Base-by-base conservation (phyloP, 2,329 filamentous ascomycete species). In the Neofusicoccum kwambonambiense region DNA sequence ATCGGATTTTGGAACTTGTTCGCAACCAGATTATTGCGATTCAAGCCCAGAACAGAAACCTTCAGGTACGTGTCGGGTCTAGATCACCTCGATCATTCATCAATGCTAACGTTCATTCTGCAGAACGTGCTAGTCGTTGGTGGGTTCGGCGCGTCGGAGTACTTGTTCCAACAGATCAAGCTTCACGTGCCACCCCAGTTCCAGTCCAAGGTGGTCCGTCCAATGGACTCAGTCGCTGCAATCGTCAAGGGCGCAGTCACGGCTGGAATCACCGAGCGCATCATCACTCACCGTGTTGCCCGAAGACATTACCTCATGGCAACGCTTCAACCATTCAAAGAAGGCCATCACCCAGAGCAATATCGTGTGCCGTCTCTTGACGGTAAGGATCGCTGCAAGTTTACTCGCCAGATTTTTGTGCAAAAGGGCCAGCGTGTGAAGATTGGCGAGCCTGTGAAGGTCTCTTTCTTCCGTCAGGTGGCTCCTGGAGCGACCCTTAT, bases 141-240 rank as follows among this genome's bases (percentile, higher is more conserved):
- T 84, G 95, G 95, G 71, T 99, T 99, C 76, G 95, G 95, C 81
- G 95, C 94, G 35, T 98, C 94, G 7, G 95, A 99, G 80, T 98
- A 98, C 77, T 89, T 99, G 66, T 99, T 98, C 87, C 94, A 98
- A 80, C 95, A 99, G 80, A 98, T 99, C 83, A 97, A 97, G 80
- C 89, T 98, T 51, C 95, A 98, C 76, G 95, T 99, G 1, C 95
- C 95, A 42, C 95, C 95, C 9, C 95, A 98, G 77, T 99, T 97
- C 84, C 94, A 98, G 82, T 90, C 92, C 77, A 98, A 98, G 86
- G 95, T 98, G 54, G 94, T 99, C 47, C 89, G 95, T 63, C 95
- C 95, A 64, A 98, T 98, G 95, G 95, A 99, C 82, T 97, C 95
- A 1, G 95, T 99, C 65, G 93, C 95, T 49, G 95, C 95, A 69